Percentiles rank a stretch among this genome's conserved stretches.
Conservation (phyloP, 306 rosid genomes). For the Malus sylvestris region DNA sequence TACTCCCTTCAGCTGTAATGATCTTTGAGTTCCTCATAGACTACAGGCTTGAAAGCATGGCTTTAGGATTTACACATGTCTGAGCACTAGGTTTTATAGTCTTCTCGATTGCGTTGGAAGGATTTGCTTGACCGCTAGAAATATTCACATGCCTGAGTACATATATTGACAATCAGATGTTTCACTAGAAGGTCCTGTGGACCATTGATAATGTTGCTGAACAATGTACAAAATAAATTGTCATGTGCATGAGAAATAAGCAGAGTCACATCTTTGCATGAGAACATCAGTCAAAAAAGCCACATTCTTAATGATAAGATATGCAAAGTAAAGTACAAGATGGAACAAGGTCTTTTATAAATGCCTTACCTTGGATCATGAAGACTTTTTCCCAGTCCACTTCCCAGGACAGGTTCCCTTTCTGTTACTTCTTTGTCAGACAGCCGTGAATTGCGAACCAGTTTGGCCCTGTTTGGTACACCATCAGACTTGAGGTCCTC, state of each 20-base stretch:
- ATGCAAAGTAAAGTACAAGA: constrained; percentile 5
- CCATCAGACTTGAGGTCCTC: constrained; percentile 37
- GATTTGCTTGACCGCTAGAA: constrained; percentile 43
- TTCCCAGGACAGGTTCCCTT: constrained; percentile 30
- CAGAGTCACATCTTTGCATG: not conserved
- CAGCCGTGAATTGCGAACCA: constrained; percentile 23
- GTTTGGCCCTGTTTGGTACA: constrained; percentile 23
- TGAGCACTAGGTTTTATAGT: constrained; percentile 24
- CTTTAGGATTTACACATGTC: constrained; percentile 28
- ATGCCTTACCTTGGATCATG: constrained; percentile 37
- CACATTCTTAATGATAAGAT: not conserved
- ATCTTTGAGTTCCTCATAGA: constrained; percentile 31
- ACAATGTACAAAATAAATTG: not conserved
- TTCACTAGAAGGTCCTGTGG: constrained; percentile 3
- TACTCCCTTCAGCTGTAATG: constrained; percentile 37
- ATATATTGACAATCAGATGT: constrained; percentile 10
- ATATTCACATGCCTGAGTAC: constrained; percentile 1
- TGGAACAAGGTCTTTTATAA: constrained; percentile 7
- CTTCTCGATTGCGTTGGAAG: constrained; percentile 36
- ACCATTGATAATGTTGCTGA: constrained; percentile 1
- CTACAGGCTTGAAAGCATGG: constrained; percentile 27
- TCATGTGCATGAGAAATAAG: not conserved
- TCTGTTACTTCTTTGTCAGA: constrained; percentile 33
- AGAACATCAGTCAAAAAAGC: not conserved
- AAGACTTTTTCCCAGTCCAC: constrained; percentile 26